A percentile compares a stretch with the other conserved stretches of the same genome.
Conservation (phyloP, 2,329 filamentous ascomycete species). For the Sporothrix brunneoviolacea region DNA sequence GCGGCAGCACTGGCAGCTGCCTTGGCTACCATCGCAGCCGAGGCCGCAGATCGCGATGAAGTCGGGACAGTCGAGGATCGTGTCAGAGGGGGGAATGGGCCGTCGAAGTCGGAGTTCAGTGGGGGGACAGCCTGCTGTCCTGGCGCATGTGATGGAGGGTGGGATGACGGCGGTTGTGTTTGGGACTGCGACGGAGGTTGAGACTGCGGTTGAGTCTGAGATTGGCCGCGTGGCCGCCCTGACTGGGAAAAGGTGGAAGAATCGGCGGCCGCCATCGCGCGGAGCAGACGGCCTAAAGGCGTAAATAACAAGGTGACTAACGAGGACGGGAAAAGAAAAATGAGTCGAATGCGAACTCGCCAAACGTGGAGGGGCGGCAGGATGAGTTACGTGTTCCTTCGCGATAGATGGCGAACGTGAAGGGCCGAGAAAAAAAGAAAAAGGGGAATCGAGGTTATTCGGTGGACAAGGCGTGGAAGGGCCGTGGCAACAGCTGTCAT, state of each 20-base stretch:
- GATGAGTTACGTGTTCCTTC: no score
- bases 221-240: constrained; percentile 1
- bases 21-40: background rate
- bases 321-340: background rate
- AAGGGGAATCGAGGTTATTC: no score
- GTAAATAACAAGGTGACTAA: no score
- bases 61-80: constrained; percentile 36
- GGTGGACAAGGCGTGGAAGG: no score
- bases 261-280: background rate
- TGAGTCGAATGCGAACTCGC: background rate
- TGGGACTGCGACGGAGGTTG: background rate
- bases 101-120: constrained; percentile 20
- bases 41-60: constrained; percentile 19
- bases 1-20: background rate
- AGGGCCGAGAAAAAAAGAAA: no score
- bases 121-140: background rate
- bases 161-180: background rate
- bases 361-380: background rate
- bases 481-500: no score
- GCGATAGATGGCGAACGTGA: no score
- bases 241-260: background rate
- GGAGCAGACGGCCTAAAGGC: background rate
- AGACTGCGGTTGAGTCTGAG: background rate
- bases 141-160: background rate
- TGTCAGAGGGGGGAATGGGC: constrained; percentile 26